phyloP scores from a whole-genome alignment of 306 rosid species.

The Rosa persica region DNA sequence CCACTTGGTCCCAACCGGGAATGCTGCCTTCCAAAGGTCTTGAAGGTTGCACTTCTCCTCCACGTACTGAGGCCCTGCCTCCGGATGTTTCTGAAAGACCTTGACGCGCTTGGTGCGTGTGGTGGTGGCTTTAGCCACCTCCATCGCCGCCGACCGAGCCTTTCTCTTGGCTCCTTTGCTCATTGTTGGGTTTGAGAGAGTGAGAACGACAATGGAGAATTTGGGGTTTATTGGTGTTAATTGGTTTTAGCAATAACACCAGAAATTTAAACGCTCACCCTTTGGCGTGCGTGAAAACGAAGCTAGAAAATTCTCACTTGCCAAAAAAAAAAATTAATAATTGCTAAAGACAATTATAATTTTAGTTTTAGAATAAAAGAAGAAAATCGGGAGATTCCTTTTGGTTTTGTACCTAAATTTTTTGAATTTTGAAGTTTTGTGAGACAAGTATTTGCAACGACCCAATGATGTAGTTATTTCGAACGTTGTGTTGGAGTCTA shows the following conservation, averaged over 20 bases:
- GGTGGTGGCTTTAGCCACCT: constrained; percentile 22
- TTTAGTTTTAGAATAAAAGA: no score
- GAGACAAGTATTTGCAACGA: no score
- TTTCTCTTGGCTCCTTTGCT: constrained; percentile 60
- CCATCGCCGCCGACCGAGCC: constrained; percentile 27
- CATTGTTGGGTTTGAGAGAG: constrained; percentile 20
- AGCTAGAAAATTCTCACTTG: no score
- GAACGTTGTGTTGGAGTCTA: no score
- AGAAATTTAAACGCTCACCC: no score
- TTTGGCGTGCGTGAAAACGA: no score
- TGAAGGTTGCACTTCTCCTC: constrained; percentile 44
- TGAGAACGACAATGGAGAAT: neutral
- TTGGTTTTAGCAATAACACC: neutral
- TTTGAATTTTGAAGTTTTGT: no score
- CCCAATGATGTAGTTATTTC: no score
- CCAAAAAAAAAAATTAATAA: no score
- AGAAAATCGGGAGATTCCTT: no score
- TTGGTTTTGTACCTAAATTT: no score
- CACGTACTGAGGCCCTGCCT: constrained; percentile 32
- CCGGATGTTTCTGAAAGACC: constrained; percentile 31
- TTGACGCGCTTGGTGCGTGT: constrained; percentile 49
- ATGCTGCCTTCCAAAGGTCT: constrained; percentile 47
- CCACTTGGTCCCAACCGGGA: constrained; percentile 59
- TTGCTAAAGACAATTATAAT: no score
- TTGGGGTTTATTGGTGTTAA: neutral